Conservation (phyloP, 2,329 filamentous ascomycete species). For the Cylindrodendrum hubeiense region DNA sequence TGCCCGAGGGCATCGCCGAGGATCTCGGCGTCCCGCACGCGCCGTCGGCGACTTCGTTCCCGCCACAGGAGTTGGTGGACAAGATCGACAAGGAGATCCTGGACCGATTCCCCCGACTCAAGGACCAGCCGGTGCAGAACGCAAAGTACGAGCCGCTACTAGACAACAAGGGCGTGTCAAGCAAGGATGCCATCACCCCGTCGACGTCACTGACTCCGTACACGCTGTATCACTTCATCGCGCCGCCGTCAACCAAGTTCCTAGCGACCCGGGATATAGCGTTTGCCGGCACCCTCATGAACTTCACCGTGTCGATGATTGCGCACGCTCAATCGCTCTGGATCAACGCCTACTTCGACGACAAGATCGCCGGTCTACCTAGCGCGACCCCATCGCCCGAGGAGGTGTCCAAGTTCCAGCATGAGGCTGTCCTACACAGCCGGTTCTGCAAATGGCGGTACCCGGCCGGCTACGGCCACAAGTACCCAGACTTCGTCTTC, state of each 20-base stretch:
- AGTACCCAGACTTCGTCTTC: slow-evolving; percentile 79
- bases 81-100: slow-evolving; percentile 67
- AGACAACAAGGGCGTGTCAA: slow-evolving; percentile 52
- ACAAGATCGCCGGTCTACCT: slow-evolving; percentile 41
- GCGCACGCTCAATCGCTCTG: slow-evolving; percentile 68
- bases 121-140: slow-evolving; percentile 63
- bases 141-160: slow-evolving; percentile 58
- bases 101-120: slow-evolving; percentile 63
- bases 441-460: slow-evolving; percentile 80
- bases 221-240: slow-evolving; percentile 61
- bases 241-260: slow-evolving; percentile 55
- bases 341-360: slow-evolving; percentile 72
- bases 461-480: slow-evolving; percentile 72
- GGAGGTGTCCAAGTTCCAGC: slow-evolving; percentile 57
- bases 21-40: slow-evolving; percentile 62
- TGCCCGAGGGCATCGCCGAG: slow-evolving; percentile 58
- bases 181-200: slow-evolving; percentile 43
- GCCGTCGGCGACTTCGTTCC: slow-evolving; percentile 46
- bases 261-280: slow-evolving; percentile 54
- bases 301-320: slow-evolving; percentile 56
- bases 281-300: slow-evolving; percentile 59
- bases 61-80: slow-evolving; percentile 47
- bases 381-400: slow-evolving; percentile 24
- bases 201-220: slow-evolving; percentile 45
- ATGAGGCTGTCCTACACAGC: slow-evolving; percentile 72